These are phyloP conservation scores for Glomus cerebriforme DNA, from an alignment of 192 early-diverging fungal genomes.

Conservation along the genomic window DNA sequence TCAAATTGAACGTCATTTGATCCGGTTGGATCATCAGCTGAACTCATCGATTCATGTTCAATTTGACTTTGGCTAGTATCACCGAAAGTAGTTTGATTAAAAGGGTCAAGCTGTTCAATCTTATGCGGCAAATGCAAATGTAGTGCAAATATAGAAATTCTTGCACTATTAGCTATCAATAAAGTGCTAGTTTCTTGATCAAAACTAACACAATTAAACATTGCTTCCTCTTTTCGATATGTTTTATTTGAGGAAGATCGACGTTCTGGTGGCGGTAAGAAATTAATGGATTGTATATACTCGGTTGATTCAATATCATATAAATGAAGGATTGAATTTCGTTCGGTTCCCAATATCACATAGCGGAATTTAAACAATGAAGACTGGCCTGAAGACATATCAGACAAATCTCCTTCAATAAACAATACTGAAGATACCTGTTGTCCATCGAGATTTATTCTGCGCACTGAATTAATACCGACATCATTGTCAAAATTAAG, in stretches of 20 bases:
- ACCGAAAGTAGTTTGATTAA: slow-evolving; percentile 11
- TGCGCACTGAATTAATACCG: slow-evolving; percentile 28
- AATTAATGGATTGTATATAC: slow-evolving; percentile 41
- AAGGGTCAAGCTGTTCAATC: slow-evolving; percentile 7
- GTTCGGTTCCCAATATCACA: slow-evolving; percentile 44
- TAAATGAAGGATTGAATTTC: slow-evolving; percentile 43
- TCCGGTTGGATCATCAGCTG: not conserved
- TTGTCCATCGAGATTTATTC: slow-evolving; percentile 43
- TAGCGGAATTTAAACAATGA: slow-evolving; percentile 36
- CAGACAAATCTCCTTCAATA: slow-evolving; percentile 21
- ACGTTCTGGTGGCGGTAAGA: slow-evolving; percentile 43
- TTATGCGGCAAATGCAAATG: slow-evolving; percentile 19
- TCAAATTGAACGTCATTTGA: slow-evolving; percentile 38
- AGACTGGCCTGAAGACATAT: slow-evolving; percentile 37
- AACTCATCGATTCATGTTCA: slow-evolving; percentile 33
- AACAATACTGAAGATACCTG: slow-evolving; percentile 28
- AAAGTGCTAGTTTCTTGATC: slow-evolving; percentile 41
- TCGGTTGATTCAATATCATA: slow-evolving; percentile 35
- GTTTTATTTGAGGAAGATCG: slow-evolving; percentile 41
- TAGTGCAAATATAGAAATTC: slow-evolving; percentile 47
- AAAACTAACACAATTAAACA: slow-evolving; percentile 52
- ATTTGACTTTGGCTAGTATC: not conserved
- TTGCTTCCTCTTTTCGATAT: slow-evolving; percentile 36
- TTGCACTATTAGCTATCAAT: slow-evolving; percentile 47
- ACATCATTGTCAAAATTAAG: slow-evolving; percentile 6